Evolutionary conservation across 208 protist species (phyloP).

Genomic region (Trypanosoma avium): DNA sequence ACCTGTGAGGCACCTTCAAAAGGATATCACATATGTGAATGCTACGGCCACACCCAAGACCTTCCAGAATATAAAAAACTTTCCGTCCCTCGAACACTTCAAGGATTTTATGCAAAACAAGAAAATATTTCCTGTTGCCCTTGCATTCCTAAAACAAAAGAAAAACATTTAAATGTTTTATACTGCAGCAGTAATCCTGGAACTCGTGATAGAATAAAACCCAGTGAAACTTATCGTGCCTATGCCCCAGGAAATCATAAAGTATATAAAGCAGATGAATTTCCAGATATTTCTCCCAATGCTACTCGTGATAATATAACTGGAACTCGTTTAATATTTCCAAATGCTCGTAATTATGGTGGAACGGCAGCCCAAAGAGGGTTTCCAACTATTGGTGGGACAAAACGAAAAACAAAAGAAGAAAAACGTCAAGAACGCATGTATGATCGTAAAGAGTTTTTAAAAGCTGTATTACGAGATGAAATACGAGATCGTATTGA

Average conservation of each 20-base stretch:
- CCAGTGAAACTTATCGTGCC: conserved; percentile 37
- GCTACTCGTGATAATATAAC: conserved; percentile 32
- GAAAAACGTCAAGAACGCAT: conserved; percentile 36
- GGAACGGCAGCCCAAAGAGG: conserved; percentile 50
- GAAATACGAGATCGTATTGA: conserved; percentile 65
- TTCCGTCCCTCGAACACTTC: conserved; percentile 56
- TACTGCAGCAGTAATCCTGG: conserved; percentile 14
- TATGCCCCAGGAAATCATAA: conserved; percentile 29
- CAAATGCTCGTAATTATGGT: conserved; percentile 71
- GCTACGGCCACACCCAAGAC: conserved; percentile 52
- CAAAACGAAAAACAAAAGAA: conserved; percentile 19
- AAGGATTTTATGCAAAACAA: conserved; percentile 58
- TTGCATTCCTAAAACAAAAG: conserved; percentile 31
- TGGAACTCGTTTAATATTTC: conserved; percentile 41
- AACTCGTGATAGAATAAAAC: conserved; percentile 8
- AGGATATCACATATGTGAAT: conserved; percentile 58
- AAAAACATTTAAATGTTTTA: conserved; percentile 13
- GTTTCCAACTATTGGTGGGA: conserved; percentile 36
- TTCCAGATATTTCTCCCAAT: background rate
- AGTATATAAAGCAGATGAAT: conserved; percentile 4
- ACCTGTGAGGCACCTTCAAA: conserved; percentile 1
- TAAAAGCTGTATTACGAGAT: conserved; percentile 66
- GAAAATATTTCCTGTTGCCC: conserved; percentile 55
- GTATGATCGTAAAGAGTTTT: conserved; percentile 76
- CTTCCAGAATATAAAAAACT: conserved; percentile 70